phyloP scores from a whole-genome alignment of 495 filamentous ascomycete species.

The Penicillium subrubescens region DNA sequence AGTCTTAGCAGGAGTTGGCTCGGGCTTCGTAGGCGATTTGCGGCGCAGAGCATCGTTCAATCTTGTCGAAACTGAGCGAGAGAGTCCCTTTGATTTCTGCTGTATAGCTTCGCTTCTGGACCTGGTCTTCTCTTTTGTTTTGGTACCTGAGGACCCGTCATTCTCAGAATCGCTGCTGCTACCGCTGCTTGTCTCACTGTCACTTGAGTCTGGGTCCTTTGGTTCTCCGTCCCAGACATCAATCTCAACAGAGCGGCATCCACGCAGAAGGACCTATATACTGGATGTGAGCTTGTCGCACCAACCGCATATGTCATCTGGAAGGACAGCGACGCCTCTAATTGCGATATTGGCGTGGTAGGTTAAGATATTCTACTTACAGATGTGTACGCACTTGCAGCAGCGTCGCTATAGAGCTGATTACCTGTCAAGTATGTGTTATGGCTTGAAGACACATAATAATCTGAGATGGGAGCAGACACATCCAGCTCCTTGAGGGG shows the following conservation, averaged over 20 bases:
- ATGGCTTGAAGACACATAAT: constrained; percentile 90
- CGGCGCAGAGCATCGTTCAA: constrained; percentile 29
- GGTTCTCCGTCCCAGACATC: constrained; percentile 90
- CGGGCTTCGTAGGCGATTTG: constrained; percentile 17
- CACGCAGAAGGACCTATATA: constrained; percentile 64
- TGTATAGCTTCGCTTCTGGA: constrained; percentile 22
- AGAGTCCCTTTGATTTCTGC: constrained; percentile 19
- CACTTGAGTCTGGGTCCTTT: constrained; percentile 33
- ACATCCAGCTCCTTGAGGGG: constrained; percentile 49
- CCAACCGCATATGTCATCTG: neutral
- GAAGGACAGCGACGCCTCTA: neutral
- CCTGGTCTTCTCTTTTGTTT: constrained; percentile 22
- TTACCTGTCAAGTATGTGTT: constrained; percentile 95
- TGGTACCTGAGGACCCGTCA: constrained; percentile 6
- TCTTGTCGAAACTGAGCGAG: constrained; percentile 26
- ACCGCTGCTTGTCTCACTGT: constrained; percentile 27
- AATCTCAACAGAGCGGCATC: constrained; percentile 94
- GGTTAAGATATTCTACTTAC: constrained; percentile 48
- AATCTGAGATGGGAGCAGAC: constrained; percentile 73
- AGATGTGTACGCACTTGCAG: constrained; percentile 78
- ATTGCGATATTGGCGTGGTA: too few relatives aligned
- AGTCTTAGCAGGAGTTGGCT: neutral
- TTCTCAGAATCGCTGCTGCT: constrained; percentile 31
- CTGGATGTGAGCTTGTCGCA: neutral
- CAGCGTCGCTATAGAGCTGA: constrained; percentile 83